Evolutionary conservation across 1,284 basidiomycete genomes (phyloP), one percentile per base, ranked within the genome.

Genomic region (Marasmius tenuissimus): DNA sequence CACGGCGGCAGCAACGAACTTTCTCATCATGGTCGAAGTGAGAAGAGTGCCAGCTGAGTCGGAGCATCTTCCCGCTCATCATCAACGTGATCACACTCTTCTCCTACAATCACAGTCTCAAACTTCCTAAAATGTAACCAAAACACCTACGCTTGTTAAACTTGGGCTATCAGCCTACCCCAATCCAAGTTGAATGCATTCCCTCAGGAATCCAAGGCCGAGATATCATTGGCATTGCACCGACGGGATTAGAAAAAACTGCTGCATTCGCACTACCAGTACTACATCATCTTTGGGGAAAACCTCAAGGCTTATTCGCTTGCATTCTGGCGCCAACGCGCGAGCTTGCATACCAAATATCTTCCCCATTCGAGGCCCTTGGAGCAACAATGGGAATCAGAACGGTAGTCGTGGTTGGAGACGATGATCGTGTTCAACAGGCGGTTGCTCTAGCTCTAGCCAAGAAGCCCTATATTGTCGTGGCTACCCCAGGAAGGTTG

Each of bases 241-340:
- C 96, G 69, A 99, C 97, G 27, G 97, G 97, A 54, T 96, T 93
- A n/a, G 97, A 97, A 67, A 99, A 99, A 80, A 99, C 97, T 1
- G 97, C 96, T 11, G 97, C 97, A 2, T 99, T 99, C 77, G 93
- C 93, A 22, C 80, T 99, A 4, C 97, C 97, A 3, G 97, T 99
- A 64, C 81, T 99, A 37, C 97, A 99, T 76, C 94, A 93, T 65
- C 79, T 99, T 70, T 99, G 96, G 96, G 93, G 98, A 62, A 91
- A 97, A 59, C 97, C 97, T 35, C 90, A 91, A 71, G 93, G 94
- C 18, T 86, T 97, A 59, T 99, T 96, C 72, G 94, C 95, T 4
- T 93, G 95, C 70, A 88, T 99, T 10, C 82, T 99, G 33, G 96
- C 97, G 3, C 97, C 97, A 2, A 99, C 97, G 27, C 88, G 96